Conservation (phyloP, 1,284 basidiomycete species). For the Malassezia sp. region DNA sequence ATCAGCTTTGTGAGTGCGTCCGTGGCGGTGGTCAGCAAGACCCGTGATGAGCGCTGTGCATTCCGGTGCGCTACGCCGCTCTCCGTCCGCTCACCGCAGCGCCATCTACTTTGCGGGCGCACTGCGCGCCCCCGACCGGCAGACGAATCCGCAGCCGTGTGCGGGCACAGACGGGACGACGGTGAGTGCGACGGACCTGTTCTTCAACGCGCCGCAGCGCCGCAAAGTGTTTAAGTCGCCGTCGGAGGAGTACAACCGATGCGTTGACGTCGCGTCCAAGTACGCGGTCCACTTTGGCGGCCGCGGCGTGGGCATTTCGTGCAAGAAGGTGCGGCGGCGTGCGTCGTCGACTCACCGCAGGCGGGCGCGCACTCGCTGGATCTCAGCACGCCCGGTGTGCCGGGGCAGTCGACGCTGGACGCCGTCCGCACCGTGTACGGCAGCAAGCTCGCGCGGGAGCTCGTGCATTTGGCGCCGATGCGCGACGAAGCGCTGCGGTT, state of each 20-base stretch:
- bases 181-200: conserved; percentile 86
- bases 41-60: conserved; percentile 27
- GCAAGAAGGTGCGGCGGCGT: conserved; percentile 72
- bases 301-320: conserved; percentile 61
- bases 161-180: conserved; percentile 91
- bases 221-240: conserved; percentile 70
- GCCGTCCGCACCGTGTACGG: conserved; percentile 76
- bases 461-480: conserved; percentile 52
- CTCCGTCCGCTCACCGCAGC: too few species aligned
- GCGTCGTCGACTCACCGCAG: conserved; percentile 10
- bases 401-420: conserved; percentile 55
- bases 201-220: conserved; percentile 85
- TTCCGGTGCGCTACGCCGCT: conserved; percentile 21
- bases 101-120: conserved; percentile 33
- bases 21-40: conserved; percentile 74
- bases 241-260: conserved; percentile 83
- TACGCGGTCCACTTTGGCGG: conserved; percentile 56
- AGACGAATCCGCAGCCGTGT: conserved; percentile 60
- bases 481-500: conserved; percentile 23
- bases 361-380: conserved; percentile 50
- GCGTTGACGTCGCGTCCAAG: conserved; percentile 83
- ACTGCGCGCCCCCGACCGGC: conserved; percentile 22
- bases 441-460: conserved; percentile 65
- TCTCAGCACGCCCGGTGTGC: conserved; percentile 63
- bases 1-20: conserved; percentile 81